Evolutionary conservation across 179 eudicot species (phyloP).

Genomic region (Beta macrorhiza): DNA sequence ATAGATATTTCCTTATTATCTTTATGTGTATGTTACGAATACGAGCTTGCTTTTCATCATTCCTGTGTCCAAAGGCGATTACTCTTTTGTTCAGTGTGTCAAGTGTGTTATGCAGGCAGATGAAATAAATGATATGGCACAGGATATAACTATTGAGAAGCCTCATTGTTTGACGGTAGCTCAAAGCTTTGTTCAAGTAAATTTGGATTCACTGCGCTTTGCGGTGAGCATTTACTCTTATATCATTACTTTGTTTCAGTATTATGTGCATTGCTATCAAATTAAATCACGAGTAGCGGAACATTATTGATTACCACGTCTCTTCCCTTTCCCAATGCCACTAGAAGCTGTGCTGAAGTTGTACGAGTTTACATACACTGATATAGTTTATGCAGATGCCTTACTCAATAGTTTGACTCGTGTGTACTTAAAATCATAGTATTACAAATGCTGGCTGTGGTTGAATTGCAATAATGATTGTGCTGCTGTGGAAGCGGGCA

Average conservation of each 20-base stretch:
- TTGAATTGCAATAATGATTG: too few relatives aligned
- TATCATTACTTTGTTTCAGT: background rate
- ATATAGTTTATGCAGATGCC: background rate
- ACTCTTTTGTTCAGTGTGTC: background rate
- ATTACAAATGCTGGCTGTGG: too few relatives aligned
- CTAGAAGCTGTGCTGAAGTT: background rate
- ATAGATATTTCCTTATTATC: background rate
- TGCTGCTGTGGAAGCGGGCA: too few relatives aligned
- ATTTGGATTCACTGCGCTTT: slow-evolving; percentile 57
- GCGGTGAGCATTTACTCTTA: slow-evolving; percentile 50
- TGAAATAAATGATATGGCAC: slow-evolving; percentile 24
- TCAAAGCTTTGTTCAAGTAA: slow-evolving; percentile 35
- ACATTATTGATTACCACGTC: background rate
- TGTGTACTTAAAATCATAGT: too few relatives aligned
- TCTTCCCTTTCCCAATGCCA: background rate
- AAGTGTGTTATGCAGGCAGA: slow-evolving; percentile 28
- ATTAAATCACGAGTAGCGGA: background rate
- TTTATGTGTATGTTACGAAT: background rate
- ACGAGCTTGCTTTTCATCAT: background rate
- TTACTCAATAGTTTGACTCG: background rate
- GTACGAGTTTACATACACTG: background rate
- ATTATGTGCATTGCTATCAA: slow-evolving; percentile 6
- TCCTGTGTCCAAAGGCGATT: background rate
- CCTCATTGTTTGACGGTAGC: slow-evolving; percentile 35
- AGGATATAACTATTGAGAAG: slow-evolving; percentile 16